Conservation (phyloP, 768 basidiomycete genomes). For the Strobilomyces dryophilus region DNA sequence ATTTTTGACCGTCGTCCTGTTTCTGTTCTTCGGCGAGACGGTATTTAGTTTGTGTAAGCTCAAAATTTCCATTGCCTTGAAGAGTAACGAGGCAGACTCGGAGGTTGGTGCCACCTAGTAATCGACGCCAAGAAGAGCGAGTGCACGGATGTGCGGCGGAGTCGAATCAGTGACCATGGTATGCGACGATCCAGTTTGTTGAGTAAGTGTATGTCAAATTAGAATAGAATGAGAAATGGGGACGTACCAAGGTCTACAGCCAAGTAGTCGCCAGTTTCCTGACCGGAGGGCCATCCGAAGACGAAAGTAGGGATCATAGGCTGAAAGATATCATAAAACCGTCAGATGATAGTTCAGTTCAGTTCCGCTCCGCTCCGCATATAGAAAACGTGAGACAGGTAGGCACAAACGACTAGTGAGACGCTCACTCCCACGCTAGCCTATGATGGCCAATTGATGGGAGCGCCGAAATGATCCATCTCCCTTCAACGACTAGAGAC, state of each 20-base stretch:
- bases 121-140: neutral
- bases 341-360: conserved; percentile 8
- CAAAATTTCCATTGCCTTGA: conserved; percentile 92
- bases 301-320: conserved; percentile 98
- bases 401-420: neutral
- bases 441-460: neutral
- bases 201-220: neutral
- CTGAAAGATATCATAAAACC: conserved; percentile 34
- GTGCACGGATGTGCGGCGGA: neutral
- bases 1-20: conserved; percentile 89
- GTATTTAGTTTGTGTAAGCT: conserved; percentile 97
- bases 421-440: neutral
- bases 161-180: neutral
- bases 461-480: neutral
- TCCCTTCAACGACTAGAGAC: conserved; percentile 1
- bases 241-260: conserved; percentile 82
- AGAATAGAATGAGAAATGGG: neutral
- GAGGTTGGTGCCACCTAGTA: conserved; percentile 88
- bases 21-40: conserved; percentile 97
- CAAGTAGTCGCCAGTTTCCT: conserved; percentile 86
- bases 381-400: neutral
- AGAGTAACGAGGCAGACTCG: conserved; percentile 95
- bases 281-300: conserved; percentile 90
- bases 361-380: too few species aligned
- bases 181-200: neutral